These are phyloP conservation scores for Alloteropsis semialata DNA, from an alignment of 176 grass and related monocot genomes.

Conservation along the genomic window DNA sequence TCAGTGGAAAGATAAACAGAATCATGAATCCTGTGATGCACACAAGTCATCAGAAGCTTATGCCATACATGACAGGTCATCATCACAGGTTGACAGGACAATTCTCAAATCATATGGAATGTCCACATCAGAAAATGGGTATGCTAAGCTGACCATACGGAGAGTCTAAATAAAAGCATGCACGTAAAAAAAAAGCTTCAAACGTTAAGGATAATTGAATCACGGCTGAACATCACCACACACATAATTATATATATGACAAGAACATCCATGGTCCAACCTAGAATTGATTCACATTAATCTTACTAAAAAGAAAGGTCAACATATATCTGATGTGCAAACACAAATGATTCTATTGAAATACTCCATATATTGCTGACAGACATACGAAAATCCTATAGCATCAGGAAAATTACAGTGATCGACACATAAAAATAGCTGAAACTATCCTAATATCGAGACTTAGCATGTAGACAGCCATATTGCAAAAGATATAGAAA, in stretches of 20 bases:
- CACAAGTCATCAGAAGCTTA: background rate
- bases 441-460: background rate
- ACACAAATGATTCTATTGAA: background rate
- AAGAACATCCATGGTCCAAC: background rate
- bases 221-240: background rate
- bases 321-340: background rate
- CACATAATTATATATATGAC: background rate
- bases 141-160: background rate
- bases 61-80: background rate
- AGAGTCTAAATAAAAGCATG: background rate
- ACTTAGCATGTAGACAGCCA: background rate
- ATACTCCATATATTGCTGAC: background rate
- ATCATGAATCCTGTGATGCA: background rate
- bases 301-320: background rate
- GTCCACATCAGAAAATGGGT: background rate
- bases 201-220: background rate
- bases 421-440: background rate
- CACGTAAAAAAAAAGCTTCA: background rate
- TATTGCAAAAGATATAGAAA: constrained; percentile 11
- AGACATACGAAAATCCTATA: background rate
- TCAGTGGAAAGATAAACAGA: background rate
- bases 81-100: background rate
- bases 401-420: background rate
- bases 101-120: background rate
- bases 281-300: background rate